Percentiles rank a stretch among this genome's conserved stretches.
These are phyloP conservation scores for Candida dajiaensis DNA, from an alignment of 805 yeast species.

Conservation along the genomic window DNA sequence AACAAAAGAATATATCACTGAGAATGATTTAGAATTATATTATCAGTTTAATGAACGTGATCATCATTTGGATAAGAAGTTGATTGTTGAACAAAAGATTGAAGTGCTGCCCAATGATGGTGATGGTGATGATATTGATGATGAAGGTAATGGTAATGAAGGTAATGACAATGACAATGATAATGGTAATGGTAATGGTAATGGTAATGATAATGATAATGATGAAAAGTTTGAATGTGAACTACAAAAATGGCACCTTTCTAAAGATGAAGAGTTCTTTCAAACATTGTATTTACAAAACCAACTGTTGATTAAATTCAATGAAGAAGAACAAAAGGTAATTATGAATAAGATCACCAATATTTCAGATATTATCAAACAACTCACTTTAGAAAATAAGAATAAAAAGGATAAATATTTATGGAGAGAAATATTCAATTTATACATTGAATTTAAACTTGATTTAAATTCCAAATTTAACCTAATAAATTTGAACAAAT, in stretches of 20 bases:
- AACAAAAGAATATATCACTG: constrained; percentile 32
- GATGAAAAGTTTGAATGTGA: constrained; percentile 2
- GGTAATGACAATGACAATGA: background rate
- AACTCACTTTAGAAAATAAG: constrained; percentile 18
- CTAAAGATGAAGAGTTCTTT: constrained; percentile 15
- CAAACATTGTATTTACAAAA: constrained; percentile 13
- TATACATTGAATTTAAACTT: constrained; percentile 61
- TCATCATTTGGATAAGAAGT: constrained; percentile 2
- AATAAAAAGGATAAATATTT: constrained; percentile 50
- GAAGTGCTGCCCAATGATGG: constrained; percentile 3
- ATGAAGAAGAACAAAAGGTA: constrained; percentile 41
- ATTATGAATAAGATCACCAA: constrained; percentile 6
- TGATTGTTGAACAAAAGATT: constrained; percentile 1
- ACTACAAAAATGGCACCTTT: background rate
- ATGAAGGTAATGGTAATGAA: background rate
- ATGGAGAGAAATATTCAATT: constrained; percentile 65
- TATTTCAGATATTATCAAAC: constrained; percentile 28
- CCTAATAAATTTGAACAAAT: constrained; percentile 40
- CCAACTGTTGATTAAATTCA: constrained; percentile 28
- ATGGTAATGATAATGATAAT: too few species aligned
- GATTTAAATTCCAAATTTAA: constrained; percentile 46
- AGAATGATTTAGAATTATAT: constrained; percentile 6
- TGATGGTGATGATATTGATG: constrained; percentile 1
- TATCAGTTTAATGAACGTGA: constrained; percentile 16
- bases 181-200: background rate